Conservation (phyloP, 768 basidiomycete species). For the Rhodosporidiobolus sp. region DNA sequence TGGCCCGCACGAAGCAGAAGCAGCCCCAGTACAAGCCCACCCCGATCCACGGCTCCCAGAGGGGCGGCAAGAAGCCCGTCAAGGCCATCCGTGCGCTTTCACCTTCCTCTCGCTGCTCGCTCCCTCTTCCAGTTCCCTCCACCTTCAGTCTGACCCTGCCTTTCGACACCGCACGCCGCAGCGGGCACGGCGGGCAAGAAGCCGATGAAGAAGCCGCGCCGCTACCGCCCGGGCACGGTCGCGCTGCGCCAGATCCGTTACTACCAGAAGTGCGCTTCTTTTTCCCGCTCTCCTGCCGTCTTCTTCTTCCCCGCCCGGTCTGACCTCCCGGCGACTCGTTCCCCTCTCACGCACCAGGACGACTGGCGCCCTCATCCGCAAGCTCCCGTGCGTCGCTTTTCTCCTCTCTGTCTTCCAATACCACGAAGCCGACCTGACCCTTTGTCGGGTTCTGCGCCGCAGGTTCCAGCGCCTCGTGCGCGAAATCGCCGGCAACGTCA, state of each 20-base stretch:
- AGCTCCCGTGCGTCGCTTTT: slow-evolving; percentile 48
- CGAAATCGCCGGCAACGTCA: slow-evolving; percentile 74
- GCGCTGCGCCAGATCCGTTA: slow-evolving; percentile 55
- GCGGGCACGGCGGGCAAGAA: too few relatives aligned
- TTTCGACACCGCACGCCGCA: neutral
- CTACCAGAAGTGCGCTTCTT: slow-evolving; percentile 49
- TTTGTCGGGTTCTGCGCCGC: neutral
- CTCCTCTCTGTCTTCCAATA: slow-evolving; percentile 61
- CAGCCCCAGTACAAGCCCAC: too few relatives aligned
- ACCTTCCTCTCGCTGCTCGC: too few relatives aligned
- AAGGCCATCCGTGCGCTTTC: too few relatives aligned
- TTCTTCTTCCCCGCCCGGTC: too few relatives aligned
- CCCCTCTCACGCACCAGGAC: too few relatives aligned
- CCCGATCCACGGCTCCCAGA: too few relatives aligned
- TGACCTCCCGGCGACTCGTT: too few relatives aligned
- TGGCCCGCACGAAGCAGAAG: too few relatives aligned
- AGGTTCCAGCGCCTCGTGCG: slow-evolving; percentile 66
- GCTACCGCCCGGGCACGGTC: slow-evolving; percentile 54
- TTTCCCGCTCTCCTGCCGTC: neutral
- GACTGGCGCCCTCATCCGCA: slow-evolving; percentile 46
- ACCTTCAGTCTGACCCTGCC: neutral
- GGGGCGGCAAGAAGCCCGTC: too few relatives aligned
- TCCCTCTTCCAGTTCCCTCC: too few relatives aligned
- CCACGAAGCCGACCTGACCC: slow-evolving; percentile 49
- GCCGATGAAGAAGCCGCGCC: slow-evolving; percentile 68